Base-by-base conservation (phyloP, 2,329 filamentous ascomycete species). In the Colletotrichum sp. region DNA sequence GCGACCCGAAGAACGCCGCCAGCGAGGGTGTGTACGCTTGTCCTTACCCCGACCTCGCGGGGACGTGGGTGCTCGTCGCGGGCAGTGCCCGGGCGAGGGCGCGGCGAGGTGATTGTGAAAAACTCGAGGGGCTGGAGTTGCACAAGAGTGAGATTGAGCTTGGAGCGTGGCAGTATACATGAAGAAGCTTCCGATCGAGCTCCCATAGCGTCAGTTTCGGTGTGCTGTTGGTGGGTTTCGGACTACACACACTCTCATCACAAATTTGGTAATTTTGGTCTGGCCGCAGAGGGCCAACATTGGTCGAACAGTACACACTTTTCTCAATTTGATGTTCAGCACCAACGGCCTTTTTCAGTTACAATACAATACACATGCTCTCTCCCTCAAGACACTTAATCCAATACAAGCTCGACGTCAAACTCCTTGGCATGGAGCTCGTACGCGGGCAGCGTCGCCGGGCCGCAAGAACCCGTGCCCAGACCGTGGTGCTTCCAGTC, bases 401-500 rank as follows among this genome's bases (percentile, higher is more conserved):
- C 87, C 64, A 89, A 73, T 16, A 89, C 61, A 27, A 89, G 67
- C 81, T 88, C 86, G 36, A 86, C 83, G 68, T 87, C 84, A 78
- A 88, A 89, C 76, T 86, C 84, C 62, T 80, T 80, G 22, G 84
- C 83, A 77, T 80, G 81, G 19, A 90, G 82, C 77, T 86, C 84
- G 79, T 91, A 90, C 81, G 87, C 70, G 6, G 85, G 85, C 82
- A 90, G 75, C 25, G 89, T 90, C 72, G 88, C 88, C 0, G 91
- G 91, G 29, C 92, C 92, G 82, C 92, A 93, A 66, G 89, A 91
- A 8, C 89, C 92, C 12, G 90, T 92, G 0, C 92, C 92, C 36
- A 93, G 79, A 0, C 92, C 92, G 80, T 93, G 91, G 82, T 93
- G 91, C 77, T 85, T 86, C 85, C 89, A 91, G 83, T 94, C 92